Evolutionary conservation across 495 filamentous ascomycete genomes (phyloP).

Genomic region (Penicillium pancosmium): DNA sequence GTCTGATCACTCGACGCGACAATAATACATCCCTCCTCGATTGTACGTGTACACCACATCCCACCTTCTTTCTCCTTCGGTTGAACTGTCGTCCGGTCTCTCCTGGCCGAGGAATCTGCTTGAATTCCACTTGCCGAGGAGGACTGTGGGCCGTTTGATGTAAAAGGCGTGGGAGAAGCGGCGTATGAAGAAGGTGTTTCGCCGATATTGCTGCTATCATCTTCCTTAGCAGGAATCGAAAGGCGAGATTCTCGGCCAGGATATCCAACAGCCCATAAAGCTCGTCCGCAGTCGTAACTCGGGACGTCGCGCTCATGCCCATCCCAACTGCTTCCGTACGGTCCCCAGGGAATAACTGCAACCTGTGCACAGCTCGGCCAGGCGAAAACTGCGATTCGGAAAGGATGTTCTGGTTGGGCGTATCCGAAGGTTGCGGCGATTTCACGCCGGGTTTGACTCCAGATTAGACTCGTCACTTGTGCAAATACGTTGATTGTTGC

Average conservation of each 20-base stretch:
- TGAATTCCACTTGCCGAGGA: background rate
- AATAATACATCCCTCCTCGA: conserved; percentile 89
- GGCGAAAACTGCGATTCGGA: conserved; percentile 89
- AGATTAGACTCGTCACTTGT: conserved; percentile 91
- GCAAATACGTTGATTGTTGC: conserved; percentile 91
- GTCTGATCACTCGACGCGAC: conserved; percentile 92
- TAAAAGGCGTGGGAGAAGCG: background rate
- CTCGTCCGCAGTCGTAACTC: conserved; percentile 39
- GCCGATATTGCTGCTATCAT: conserved; percentile 14
- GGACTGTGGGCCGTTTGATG: background rate
- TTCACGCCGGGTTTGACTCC: conserved; percentile 83
- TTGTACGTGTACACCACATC: conserved; percentile 58
- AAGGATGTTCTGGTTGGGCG: conserved; percentile 89
- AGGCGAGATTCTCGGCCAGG: conserved; percentile 39
- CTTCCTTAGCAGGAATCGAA: conserved; percentile 10
- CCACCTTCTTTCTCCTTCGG: conserved; percentile 53
- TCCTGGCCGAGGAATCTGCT: background rate
- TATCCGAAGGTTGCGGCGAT: conserved; percentile 95
- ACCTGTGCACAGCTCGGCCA: conserved; percentile 94
- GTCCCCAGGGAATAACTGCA: conserved; percentile 85
- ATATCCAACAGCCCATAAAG: conserved; percentile 53
- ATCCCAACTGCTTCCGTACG: conserved; percentile 77
- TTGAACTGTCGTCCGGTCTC: conserved; percentile 21
- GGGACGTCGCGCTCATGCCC: conserved; percentile 38
- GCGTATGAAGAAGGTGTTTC: background rate